Conservation (phyloP, 805 yeast genomes). For the Starmerella asiatica region DNA sequence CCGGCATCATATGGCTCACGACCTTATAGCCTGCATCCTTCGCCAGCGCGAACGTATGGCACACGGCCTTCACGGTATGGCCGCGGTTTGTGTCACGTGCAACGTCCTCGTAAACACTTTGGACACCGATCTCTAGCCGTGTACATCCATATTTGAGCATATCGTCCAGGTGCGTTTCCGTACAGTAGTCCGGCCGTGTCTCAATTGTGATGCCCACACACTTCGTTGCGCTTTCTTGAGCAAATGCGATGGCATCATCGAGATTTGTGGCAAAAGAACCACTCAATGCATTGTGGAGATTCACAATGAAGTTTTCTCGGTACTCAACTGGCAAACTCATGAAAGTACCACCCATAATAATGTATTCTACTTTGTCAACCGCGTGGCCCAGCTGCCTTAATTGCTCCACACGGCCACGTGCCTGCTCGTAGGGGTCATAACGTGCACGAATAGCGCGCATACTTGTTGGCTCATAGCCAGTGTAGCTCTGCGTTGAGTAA, state of each 20-base stretch:
- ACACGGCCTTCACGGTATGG: conserved; percentile 89
- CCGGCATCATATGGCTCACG: conserved; percentile 99
- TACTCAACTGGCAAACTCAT: conserved; percentile 88
- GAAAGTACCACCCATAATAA: conserved; percentile 97
- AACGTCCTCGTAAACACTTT: conserved; percentile 92
- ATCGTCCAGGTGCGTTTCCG: conserved; percentile 86
- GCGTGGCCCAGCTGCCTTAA: conserved; percentile 89
- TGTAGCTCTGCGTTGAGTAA: conserved; percentile 93
- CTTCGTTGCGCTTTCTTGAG: conserved; percentile 88
- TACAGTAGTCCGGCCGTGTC: conserved; percentile 96
- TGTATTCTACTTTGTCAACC: conserved; percentile 93
- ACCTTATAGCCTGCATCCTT: conserved; percentile 97
- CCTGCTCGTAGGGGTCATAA: conserved; percentile 97
- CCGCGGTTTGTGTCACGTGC: conserved; percentile 98
- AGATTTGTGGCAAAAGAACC: conserved; percentile 79
- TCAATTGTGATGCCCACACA: conserved; percentile 98
- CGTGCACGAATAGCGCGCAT: conserved; percentile 99
- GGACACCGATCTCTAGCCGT: conserved; percentile 92
- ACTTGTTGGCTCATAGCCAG: conserved; percentile 97
- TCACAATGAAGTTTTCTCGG: conserved; percentile 77
- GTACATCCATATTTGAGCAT: conserved; percentile 96
- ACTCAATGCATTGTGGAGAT: conserved; percentile 85
- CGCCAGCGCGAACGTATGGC: conserved; percentile 91
- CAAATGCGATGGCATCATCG: conserved; percentile 79
- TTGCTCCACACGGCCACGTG: conserved; percentile 94